These are phyloP conservation scores for Hordeum marinum DNA, from an alignment of 176 grass and related monocot genomes.

Conservation along the genomic window DNA sequence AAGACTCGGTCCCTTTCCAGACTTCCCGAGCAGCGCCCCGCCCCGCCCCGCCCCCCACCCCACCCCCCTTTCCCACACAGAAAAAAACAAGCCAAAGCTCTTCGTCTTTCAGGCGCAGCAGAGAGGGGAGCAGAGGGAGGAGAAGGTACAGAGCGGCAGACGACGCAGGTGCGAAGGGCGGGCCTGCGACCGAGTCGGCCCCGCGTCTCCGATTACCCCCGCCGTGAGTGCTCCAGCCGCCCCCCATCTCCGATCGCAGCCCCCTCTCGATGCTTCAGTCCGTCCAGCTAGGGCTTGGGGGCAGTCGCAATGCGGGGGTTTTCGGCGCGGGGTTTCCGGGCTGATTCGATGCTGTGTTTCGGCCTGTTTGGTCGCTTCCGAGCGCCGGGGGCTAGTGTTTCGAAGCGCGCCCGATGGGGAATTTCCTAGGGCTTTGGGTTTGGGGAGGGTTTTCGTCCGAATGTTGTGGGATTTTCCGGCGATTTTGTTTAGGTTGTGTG, in stretches of 20 bases:
- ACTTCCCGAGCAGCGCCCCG: neutral
- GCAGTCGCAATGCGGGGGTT: conserved; percentile 22
- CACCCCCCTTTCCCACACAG: neutral
- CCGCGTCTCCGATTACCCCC: neutral
- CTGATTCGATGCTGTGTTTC: neutral
- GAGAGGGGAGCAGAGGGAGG: neutral
- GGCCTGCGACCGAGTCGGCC: neutral
- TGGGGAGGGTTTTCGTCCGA: neutral
- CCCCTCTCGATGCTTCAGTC: neutral
- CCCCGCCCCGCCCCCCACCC: neutral
- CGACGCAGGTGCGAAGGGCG: neutral
- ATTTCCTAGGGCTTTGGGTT: conserved; percentile 28
- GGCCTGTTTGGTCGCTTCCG: neutral
- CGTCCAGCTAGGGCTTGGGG: conserved; percentile 26
- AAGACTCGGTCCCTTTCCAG: neutral
- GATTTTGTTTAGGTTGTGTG: neutral
- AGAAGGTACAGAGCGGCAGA: neutral
- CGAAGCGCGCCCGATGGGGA: neutral
- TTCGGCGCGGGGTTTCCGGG: neutral
- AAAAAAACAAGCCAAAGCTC: conserved; percentile 24
- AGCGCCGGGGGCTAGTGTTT: neutral
- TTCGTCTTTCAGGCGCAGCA: conserved; percentile 16
- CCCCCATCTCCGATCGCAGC: conserved; percentile 25
- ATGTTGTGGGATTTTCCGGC: neutral
- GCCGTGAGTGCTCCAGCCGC: conserved; percentile 25